Conservation (phyloP, 495 filamentous ascomycete genomes). For the Viridothelium virens region DNA sequence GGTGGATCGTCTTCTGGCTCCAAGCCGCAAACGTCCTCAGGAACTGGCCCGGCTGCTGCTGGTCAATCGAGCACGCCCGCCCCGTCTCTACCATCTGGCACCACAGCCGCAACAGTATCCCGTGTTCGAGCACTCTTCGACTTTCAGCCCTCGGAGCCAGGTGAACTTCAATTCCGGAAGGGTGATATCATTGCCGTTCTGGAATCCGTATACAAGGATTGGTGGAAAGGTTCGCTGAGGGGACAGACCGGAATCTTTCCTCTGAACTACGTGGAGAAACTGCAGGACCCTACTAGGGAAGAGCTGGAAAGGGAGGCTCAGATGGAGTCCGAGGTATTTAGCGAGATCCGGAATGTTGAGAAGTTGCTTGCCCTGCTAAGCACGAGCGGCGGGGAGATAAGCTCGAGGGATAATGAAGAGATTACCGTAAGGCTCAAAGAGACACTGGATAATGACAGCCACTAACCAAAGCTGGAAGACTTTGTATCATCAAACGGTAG, state of each 20-base stretch:
- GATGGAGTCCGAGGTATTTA: conserved; percentile 97
- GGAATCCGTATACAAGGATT: conserved; percentile 97
- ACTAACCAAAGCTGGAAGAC: conserved; percentile 42
- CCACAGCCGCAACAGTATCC: conserved; percentile 95
- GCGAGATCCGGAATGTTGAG: conserved; percentile 97
- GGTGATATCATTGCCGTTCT: conserved; percentile 95
- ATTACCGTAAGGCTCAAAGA: conserved; percentile 53
- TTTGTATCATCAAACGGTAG: conserved; percentile 86
- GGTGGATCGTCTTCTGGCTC: neutral
- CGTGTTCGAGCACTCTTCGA: conserved; percentile 90
- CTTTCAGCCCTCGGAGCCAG: conserved; percentile 86
- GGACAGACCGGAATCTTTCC: conserved; percentile 97
- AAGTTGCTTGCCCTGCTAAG: conserved; percentile 90
- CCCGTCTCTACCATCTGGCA: conserved; percentile 48
- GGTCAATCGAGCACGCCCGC: conserved; percentile 41
- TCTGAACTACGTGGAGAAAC: conserved; percentile 96
- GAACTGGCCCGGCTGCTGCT: neutral
- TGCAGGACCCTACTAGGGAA: conserved; percentile 87
- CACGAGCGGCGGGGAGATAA: conserved; percentile 49
- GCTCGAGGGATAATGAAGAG: conserved; percentile 83
- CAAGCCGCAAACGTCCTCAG: neutral
- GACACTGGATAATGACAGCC: neutral
- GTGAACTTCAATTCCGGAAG: conserved; percentile 92
- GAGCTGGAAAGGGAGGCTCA: conserved; percentile 93
- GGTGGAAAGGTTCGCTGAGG: conserved; percentile 94